These are phyloP conservation scores for Coemansia sp. DNA, from an alignment of 192 early-diverging fungal species.

Conservation along the genomic window DNA sequence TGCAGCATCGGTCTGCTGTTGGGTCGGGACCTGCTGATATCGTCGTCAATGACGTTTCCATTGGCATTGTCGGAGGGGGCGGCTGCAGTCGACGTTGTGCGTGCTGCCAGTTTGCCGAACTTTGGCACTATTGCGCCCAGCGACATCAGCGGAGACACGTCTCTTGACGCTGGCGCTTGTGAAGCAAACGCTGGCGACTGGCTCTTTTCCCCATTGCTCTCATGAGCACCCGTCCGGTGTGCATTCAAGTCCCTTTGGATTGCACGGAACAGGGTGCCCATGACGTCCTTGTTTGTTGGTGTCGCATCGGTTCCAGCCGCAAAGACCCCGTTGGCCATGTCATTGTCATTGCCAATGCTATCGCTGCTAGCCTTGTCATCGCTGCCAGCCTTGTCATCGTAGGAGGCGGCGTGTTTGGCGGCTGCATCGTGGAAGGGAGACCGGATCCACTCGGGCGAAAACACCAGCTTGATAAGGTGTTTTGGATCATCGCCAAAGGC, in stretches of 20 bases:
- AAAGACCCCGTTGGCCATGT: too few relatives aligned
- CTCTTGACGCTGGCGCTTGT: not conserved
- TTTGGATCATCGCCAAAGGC: slow-evolving; percentile 35
- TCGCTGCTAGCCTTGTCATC: not conserved
- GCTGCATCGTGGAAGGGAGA: slow-evolving; percentile 22
- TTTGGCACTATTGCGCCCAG: not conserved
- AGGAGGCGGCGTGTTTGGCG: not conserved
- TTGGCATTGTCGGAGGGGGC: too few relatives aligned
- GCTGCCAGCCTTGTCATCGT: not conserved
- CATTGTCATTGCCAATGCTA: not conserved
- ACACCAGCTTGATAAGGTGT: slow-evolving; percentile 45
- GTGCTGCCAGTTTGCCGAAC: not conserved
- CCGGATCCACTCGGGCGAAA: slow-evolving; percentile 37
- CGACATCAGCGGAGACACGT: not conserved
- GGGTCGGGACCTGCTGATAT: not conserved
- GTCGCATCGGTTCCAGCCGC: not conserved
- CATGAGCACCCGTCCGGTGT: not conserved
- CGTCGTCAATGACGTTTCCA: not conserved
- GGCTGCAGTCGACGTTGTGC: not conserved
- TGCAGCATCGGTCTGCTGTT: not conserved
- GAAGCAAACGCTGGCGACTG: not conserved
- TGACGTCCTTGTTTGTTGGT: slow-evolving; percentile 31
- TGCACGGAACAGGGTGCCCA: slow-evolving; percentile 30
- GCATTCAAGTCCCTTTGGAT: slow-evolving; percentile 25
- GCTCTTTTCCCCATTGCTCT: not conserved